Evolutionary conservation across 2,329 filamentous ascomycete genomes (phyloP).

Genomic region (Microdochium bolleyi): DNA sequence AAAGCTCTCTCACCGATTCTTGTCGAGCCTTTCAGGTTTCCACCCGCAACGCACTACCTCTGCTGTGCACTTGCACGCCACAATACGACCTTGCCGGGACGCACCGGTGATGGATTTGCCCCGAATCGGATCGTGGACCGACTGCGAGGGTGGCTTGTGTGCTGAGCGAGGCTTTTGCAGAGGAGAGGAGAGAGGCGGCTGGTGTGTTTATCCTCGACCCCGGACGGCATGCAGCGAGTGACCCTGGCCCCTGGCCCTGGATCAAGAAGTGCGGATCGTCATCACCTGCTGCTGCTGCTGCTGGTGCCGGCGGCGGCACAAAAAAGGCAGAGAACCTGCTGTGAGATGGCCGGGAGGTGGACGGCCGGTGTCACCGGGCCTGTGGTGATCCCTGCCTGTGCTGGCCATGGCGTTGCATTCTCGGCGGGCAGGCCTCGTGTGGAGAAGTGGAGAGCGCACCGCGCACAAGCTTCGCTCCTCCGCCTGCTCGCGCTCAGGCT

Average conservation of each 20-base stretch:
- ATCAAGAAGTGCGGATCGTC: neutral
- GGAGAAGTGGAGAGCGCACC: neutral
- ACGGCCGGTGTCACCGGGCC: neutral
- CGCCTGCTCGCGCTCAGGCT: neutral
- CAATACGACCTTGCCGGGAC: conserved; percentile 1
- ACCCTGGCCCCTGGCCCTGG: neutral
- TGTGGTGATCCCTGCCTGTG: neutral
- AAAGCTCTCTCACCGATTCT: neutral
- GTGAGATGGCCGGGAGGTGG: neutral
- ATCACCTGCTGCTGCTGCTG: neutral
- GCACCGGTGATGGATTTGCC: neutral
- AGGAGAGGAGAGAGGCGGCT: neutral
- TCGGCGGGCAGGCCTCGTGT: neutral
- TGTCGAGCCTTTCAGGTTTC: neutral
- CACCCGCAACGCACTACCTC: neutral
- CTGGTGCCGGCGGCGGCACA: neutral
- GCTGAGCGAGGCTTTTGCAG: neutral
- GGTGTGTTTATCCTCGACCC: neutral
- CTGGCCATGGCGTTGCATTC: neutral
- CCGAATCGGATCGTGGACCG: neutral
- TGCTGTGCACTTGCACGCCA: conserved; percentile 3
- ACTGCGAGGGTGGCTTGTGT: neutral
- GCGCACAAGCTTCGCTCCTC: neutral
- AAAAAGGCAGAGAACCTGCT: neutral
- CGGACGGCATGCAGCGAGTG: neutral